Evolutionary conservation across 805 yeast genomes (phyloP).

Genomic region (Candida fluviatilis): DNA sequence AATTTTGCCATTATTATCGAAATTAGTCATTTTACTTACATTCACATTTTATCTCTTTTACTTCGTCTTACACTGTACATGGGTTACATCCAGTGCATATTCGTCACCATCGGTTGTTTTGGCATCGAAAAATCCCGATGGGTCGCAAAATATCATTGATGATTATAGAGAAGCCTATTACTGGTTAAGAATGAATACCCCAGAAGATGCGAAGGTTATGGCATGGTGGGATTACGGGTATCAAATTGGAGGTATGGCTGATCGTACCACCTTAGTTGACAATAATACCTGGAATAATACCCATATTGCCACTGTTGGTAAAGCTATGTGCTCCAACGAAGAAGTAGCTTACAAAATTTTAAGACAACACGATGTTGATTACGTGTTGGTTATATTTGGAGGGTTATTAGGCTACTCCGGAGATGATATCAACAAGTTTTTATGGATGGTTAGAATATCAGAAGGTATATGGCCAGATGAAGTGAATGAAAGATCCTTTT

Average conservation of each 20-base stretch:
- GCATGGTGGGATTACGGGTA: slow-evolving; percentile 99
- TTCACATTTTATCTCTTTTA: slow-evolving; percentile 70
- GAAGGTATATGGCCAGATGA: slow-evolving; percentile 99
- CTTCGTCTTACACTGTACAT: slow-evolving; percentile 92
- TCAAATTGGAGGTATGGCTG: slow-evolving; percentile 99
- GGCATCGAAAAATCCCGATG: slow-evolving; percentile 80
- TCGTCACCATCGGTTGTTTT: slow-evolving; percentile 97
- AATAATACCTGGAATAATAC: slow-evolving; percentile 99
- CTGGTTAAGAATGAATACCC: slow-evolving; percentile 97
- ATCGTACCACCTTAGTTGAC: slow-evolving; percentile 95
- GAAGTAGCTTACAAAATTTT: slow-evolving; percentile 85
- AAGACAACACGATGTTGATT: slow-evolving; percentile 90
- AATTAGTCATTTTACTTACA: slow-evolving; percentile 57
- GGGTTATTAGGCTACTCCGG: slow-evolving; percentile 92
- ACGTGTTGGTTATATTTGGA: slow-evolving; percentile 89
- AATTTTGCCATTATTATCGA: slow-evolving; percentile 44
- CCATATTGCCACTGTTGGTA: slow-evolving; percentile 98
- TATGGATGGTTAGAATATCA: slow-evolving; percentile 99
- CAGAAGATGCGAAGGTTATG: slow-evolving; percentile 93
- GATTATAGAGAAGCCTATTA: slow-evolving; percentile 98
- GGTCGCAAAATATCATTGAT: slow-evolving; percentile 79
- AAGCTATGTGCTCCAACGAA: slow-evolving; percentile 91
- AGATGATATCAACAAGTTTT: slow-evolving; percentile 92
- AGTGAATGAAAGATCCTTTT: slow-evolving; percentile 77
- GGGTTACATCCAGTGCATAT: slow-evolving; percentile 95